Conservation (phyloP, 2,329 filamentous ascomycete species). For the Verticillium tricorpus region DNA sequence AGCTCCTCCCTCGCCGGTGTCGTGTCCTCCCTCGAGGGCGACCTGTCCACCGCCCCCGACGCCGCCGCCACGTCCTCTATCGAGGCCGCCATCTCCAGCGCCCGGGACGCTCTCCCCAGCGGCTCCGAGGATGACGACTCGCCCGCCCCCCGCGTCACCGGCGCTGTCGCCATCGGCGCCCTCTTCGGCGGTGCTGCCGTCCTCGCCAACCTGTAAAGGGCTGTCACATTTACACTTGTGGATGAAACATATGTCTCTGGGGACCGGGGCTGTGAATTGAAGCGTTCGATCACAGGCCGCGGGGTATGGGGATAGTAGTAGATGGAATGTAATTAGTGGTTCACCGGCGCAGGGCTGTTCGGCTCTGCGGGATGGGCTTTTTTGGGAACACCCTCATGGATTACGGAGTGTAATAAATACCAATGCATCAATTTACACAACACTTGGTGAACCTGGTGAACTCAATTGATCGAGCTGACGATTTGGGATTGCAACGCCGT, state of each 20-base stretch:
- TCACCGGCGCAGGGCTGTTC: neutral
- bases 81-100: slow-evolving; percentile 5
- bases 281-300: neutral
- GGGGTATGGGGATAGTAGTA: neutral
- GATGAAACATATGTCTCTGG: neutral
- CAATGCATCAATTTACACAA: neutral
- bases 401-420: neutral
- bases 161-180: slow-evolving; percentile 38
- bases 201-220: slow-evolving; percentile 37
- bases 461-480: neutral
- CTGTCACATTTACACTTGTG: neutral
- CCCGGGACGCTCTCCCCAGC: slow-evolving; percentile 13
- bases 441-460: neutral
- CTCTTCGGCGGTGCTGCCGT: slow-evolving; percentile 42
- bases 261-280: neutral
- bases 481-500: too few species aligned
- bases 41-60: slow-evolving; percentile 16
- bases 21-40: slow-evolving; percentile 12
- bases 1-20: slow-evolving; percentile 12
- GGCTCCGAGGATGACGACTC: slow-evolving; percentile 12
- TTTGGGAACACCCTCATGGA: neutral
- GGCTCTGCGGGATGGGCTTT: neutral
- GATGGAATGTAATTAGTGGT: neutral
- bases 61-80: slow-evolving; percentile 13
- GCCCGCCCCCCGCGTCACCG: slow-evolving; percentile 32